Evolutionary conservation across 2,329 filamentous ascomycete species (phyloP).

Genomic region (Exutisphaerella laricina): DNA sequence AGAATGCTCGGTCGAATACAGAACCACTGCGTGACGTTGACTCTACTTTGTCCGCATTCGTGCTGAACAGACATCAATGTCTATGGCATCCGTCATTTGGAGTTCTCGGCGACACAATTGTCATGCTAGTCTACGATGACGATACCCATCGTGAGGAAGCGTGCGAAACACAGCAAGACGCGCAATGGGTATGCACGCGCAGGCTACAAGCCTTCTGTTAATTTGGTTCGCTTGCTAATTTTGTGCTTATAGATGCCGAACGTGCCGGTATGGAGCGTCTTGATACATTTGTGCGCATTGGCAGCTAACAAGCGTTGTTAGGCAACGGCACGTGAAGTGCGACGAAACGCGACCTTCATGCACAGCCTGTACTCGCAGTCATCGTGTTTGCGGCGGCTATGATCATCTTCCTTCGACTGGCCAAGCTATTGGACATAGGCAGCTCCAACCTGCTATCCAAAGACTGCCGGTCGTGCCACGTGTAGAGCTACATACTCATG

Average conservation of each 20-base stretch:
- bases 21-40: no score
- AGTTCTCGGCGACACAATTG: no score
- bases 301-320: no score
- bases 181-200: no score
- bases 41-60: no score
- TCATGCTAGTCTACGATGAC: slow-evolving; percentile 5
- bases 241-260: no score
- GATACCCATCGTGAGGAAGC: slow-evolving; percentile 9
- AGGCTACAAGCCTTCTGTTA: no score
- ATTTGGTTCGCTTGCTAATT: no score
- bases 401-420: slow-evolving; percentile 1
- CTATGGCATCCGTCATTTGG: no score
- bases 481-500: slow-evolving; percentile 1
- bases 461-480: background rate
- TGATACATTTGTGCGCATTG: background rate
- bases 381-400: slow-evolving; percentile 8
- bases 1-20: no score
- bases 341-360: slow-evolving; percentile 12
- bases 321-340: slow-evolving; percentile 11
- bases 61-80: no score
- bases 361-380: slow-evolving; percentile 1
- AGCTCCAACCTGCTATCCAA: background rate
- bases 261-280: background rate
- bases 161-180: slow-evolving; percentile 11
- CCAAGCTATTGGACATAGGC: background rate